A percentile compares a stretch with the other conserved stretches of the same genome.
Conservation (phyloP, 192 early-diverging fungal species). For the Umbelopsis vinacea region DNA sequence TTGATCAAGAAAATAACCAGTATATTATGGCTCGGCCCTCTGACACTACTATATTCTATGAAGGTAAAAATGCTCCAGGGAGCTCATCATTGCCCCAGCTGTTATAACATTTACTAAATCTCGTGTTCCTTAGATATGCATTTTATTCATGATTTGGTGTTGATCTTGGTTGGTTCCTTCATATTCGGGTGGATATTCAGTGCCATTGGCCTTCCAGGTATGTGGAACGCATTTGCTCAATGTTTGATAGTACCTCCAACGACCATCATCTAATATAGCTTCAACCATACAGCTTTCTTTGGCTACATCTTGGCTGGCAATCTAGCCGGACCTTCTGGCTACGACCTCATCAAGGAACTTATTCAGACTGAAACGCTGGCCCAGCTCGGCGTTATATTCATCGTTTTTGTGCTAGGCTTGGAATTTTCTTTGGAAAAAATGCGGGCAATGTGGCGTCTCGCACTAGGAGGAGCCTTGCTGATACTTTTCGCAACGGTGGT, state of each 20-base stretch:
- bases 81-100: too few species aligned
- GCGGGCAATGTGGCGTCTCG: conserved; percentile 50
- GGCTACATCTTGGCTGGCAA: conserved; percentile 61
- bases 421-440: conserved; percentile 63
- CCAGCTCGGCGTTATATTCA: conserved; percentile 58
- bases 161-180: conserved; percentile 47
- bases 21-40: conserved; percentile 53
- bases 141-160: conserved; percentile 47
- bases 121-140: conserved; percentile 38
- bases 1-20: conserved; percentile 60
- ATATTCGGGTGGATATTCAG: conserved; percentile 44
- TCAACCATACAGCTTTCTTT: conserved; percentile 51
- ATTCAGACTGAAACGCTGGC: conserved; percentile 61
- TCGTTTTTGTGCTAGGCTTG: conserved; percentile 61
- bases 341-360: conserved; percentile 54
- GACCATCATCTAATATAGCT: conserved; percentile 2
- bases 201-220: conserved; percentile 46
- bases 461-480: conserved; percentile 49
- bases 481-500: conserved; percentile 48
- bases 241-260: neutral
- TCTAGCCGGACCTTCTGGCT: conserved; percentile 48
- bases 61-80: conserved; percentile 31
- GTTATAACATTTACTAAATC: neutral
- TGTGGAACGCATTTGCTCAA: neutral
- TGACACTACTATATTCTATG: conserved; percentile 51